phyloP scores from a whole-genome alignment of 2,329 filamentous ascomycete genomes.

The Lachnellula occidentalis region DNA sequence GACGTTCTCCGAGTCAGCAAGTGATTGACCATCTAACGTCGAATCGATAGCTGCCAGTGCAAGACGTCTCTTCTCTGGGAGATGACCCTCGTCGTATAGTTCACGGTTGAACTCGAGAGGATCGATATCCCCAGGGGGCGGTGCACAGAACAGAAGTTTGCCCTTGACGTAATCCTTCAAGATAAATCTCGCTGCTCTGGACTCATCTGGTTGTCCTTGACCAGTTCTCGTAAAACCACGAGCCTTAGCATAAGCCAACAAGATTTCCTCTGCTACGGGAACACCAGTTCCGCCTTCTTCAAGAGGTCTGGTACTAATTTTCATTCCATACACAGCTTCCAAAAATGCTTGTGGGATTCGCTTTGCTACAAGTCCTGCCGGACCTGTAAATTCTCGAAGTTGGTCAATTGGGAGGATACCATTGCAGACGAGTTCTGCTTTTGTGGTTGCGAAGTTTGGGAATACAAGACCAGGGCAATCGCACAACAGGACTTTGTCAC shows the following conservation, averaged over 20 bases:
- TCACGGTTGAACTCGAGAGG: conserved; percentile 77
- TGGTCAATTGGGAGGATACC: conserved; percentile 96
- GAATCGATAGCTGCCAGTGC: conserved; percentile 45
- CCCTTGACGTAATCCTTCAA: conserved; percentile 98
- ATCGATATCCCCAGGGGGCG: conserved; percentile 71
- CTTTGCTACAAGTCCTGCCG: conserved; percentile 73
- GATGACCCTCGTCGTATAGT: conserved; percentile 75
- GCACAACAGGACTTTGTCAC: conserved; percentile 82
- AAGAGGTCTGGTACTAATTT: conserved; percentile 69
- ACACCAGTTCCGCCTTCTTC: conserved; percentile 91
- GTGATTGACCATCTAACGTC: conserved; percentile 32
- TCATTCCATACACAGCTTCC: conserved; percentile 90
- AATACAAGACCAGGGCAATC: conserved; percentile 99
- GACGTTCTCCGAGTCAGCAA: conserved; percentile 45
- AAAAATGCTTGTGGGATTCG: conserved; percentile 84
- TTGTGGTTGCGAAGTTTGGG: conserved; percentile 94
- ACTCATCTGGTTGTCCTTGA: conserved; percentile 87
- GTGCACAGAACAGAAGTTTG: conserved; percentile 87
- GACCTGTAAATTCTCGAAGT: conserved; percentile 85
- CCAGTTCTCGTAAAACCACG: conserved; percentile 88
- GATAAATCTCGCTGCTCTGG: conserved; percentile 79
- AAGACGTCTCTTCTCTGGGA: conserved; percentile 74
- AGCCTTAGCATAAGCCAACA: conserved; percentile 80
- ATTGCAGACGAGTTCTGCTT: conserved; percentile 92
- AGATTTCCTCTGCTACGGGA: conserved; percentile 78